phyloP scores from a whole-genome alignment of 2,329 filamentous ascomycete genomes.

The Sporothrix humicola region DNA sequence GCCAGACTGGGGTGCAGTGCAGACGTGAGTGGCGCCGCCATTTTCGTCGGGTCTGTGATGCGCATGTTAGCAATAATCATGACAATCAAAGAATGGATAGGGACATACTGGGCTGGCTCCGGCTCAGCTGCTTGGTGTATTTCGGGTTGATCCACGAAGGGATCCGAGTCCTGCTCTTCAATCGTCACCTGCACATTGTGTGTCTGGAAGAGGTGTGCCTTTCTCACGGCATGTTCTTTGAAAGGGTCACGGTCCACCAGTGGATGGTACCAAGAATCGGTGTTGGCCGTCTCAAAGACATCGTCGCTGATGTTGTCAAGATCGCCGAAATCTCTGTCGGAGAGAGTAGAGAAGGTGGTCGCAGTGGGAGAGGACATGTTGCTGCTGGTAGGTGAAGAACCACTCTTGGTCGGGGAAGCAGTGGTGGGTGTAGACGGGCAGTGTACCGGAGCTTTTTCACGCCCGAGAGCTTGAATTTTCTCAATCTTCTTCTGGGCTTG shows the following conservation, averaged over 20 bases:
- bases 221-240: neutral
- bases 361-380: neutral
- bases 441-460: neutral
- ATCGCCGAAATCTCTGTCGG: no score
- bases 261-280: constrained; percentile 29
- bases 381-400: no score
- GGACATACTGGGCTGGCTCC: neutral
- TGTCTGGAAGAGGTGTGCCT: no score
- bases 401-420: neutral
- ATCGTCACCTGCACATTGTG: no score
- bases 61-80: no score
- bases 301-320: no score
- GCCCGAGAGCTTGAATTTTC: neutral
- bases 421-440: neutral
- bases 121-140: neutral
- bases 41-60: neutral
- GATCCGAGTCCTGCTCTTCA: neutral
- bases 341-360: no score
- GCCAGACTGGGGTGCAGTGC: neutral
- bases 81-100: no score
- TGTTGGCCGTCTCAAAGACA: neutral
- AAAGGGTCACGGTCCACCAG: neutral
- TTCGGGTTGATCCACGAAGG: neutral
- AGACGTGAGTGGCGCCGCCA: neutral
- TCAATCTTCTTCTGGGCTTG: neutral